A percentile compares a stretch with the other conserved stretches of the same genome.
Evolutionary conservation across 2,329 filamentous ascomycete genomes (phyloP).

Genomic region (Alternaria sp.): DNA sequence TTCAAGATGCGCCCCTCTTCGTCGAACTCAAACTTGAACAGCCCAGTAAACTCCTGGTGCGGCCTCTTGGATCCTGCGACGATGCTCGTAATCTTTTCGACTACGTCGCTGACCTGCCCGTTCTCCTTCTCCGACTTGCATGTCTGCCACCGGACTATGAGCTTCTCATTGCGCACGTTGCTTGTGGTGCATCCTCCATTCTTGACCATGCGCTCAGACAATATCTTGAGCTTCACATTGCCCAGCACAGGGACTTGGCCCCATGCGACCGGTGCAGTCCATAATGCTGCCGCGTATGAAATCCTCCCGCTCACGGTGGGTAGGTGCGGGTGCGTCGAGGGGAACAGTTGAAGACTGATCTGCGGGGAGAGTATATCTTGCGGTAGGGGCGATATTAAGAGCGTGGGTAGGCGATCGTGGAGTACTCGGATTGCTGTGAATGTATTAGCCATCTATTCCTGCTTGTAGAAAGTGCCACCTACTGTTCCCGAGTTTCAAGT

Average conservation of each 20-base stretch:
- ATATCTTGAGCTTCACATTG: constrained; percentile 84
- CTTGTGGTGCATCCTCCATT: constrained; percentile 56
- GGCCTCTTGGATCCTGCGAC: constrained; percentile 56
- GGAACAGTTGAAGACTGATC: constrained; percentile 69
- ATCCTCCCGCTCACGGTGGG: constrained; percentile 91
- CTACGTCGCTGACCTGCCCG: constrained; percentile 56
- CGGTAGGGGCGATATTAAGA: constrained; percentile 67
- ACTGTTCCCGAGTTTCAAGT: constrained; percentile 69
- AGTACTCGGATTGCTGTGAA: constrained; percentile 63
- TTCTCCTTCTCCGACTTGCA: constrained; percentile 58
- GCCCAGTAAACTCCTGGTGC: constrained; percentile 78
- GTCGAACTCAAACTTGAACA: constrained; percentile 97
- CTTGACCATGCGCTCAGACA: constrained; percentile 84
- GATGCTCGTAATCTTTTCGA: constrained; percentile 63
- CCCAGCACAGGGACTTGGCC: constrained; percentile 89
- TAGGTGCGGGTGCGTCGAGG: constrained; percentile 82
- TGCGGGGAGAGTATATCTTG: constrained; percentile 67
- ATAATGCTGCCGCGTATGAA: too few species aligned
- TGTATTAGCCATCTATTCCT: constrained; percentile 7
- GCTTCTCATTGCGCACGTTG: constrained; percentile 69
- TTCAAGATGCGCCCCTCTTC: constrained; percentile 79
- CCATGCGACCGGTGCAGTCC: constrained; percentile 97
- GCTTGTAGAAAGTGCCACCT: constrained; percentile 21
- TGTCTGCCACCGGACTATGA: constrained; percentile 91
- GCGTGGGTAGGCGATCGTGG: constrained; percentile 67